Evolutionary conservation across 2,329 filamentous ascomycete genomes (phyloP).

Genomic region (Onygenales sp.): DNA sequence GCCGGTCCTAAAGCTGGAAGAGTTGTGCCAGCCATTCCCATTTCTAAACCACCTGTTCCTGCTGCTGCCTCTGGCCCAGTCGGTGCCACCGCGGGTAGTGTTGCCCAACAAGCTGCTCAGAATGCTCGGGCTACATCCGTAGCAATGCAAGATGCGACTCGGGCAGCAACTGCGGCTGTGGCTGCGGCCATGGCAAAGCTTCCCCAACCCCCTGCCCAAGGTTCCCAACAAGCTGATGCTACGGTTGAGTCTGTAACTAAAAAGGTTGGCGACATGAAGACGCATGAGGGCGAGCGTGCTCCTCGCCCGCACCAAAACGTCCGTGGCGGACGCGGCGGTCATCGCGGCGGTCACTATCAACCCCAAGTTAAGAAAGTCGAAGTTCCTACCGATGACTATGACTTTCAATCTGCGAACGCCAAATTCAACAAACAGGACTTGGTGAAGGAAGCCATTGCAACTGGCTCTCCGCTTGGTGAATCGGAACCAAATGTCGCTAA

Average conservation of each 20-base stretch:
- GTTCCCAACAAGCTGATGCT: constrained; percentile 23
- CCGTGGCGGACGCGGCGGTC: constrained; percentile 39
- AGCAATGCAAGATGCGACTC: constrained; percentile 38
- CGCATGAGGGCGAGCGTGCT: constrained; percentile 28
- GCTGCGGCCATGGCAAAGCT: constrained; percentile 44
- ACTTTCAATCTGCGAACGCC: constrained; percentile 77
- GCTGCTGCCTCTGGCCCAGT: constrained; percentile 17
- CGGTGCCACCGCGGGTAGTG: constrained; percentile 16
- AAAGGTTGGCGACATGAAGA: constrained; percentile 37
- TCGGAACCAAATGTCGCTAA: constrained; percentile 42
- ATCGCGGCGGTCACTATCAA: constrained; percentile 33
- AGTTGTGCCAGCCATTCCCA: constrained; percentile 38
- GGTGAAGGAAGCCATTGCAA: constrained; percentile 77
- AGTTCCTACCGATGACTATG: constrained; percentile 82
- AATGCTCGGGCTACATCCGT: constrained; percentile 13
- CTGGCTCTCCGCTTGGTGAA: constrained; percentile 56
- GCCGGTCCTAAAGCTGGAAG: constrained; percentile 30
- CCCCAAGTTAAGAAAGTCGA: constrained; percentile 60
- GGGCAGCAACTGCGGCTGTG: constrained; percentile 41
- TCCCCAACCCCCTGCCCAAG: constrained; percentile 27
- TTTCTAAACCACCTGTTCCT: constrained; percentile 26
- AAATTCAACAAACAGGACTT: constrained; percentile 85
- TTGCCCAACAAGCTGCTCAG: constrained; percentile 21
- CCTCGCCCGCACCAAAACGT: constrained; percentile 28
- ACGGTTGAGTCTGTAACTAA: constrained; percentile 35